A percentile compares a stretch with the other conserved stretches of the same genome.
Conservation (phyloP, 352 stramenopile species). For the Phytophthora europaea region DNA sequence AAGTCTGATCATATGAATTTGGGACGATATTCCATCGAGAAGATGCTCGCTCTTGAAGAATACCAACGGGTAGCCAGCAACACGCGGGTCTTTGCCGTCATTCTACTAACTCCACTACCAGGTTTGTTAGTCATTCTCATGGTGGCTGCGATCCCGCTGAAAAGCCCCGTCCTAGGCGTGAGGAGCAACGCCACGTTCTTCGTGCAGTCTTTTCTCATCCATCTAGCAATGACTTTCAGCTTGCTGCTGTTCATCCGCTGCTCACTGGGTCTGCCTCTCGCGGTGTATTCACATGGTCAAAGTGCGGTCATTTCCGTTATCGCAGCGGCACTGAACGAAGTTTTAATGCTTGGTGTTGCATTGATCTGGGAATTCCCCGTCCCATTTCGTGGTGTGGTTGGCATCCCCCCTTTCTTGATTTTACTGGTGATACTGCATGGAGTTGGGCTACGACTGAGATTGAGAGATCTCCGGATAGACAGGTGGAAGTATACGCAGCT, state of each 20-base stretch:
- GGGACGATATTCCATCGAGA: slow-evolving; percentile 43
- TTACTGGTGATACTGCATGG: slow-evolving; percentile 17
- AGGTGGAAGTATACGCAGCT: slow-evolving; percentile 20
- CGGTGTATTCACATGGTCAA: slow-evolving; percentile 12
- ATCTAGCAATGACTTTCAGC: neutral
- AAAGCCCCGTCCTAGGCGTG: slow-evolving; percentile 1
- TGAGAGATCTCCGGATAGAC: neutral
- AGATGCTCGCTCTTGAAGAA: slow-evolving; percentile 36
- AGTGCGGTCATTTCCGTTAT: slow-evolving; percentile 12
- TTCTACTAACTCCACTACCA: slow-evolving; percentile 15
- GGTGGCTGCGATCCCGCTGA: slow-evolving; percentile 17
- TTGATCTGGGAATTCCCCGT: slow-evolving; percentile 28
- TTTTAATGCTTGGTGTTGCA: slow-evolving; percentile 14
- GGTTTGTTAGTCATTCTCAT: slow-evolving; percentile 5
- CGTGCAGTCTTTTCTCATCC: slow-evolving; percentile 18
- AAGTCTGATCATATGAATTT: slow-evolving; percentile 42
- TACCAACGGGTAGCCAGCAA: slow-evolving; percentile 23
- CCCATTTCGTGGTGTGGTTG: slow-evolving; percentile 20
- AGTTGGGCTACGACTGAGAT: slow-evolving; percentile 8
- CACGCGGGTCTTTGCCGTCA: slow-evolving; percentile 17
- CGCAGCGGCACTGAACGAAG: slow-evolving; percentile 8
- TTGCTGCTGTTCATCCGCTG: slow-evolving; percentile 21
- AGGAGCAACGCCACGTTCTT: slow-evolving; percentile 3
- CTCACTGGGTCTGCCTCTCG: slow-evolving; percentile 14
- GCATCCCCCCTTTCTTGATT: slow-evolving; percentile 10